Base-by-base conservation (phyloP, 257 asterid genomes). In the Solanum bulbocastanum region DNA sequence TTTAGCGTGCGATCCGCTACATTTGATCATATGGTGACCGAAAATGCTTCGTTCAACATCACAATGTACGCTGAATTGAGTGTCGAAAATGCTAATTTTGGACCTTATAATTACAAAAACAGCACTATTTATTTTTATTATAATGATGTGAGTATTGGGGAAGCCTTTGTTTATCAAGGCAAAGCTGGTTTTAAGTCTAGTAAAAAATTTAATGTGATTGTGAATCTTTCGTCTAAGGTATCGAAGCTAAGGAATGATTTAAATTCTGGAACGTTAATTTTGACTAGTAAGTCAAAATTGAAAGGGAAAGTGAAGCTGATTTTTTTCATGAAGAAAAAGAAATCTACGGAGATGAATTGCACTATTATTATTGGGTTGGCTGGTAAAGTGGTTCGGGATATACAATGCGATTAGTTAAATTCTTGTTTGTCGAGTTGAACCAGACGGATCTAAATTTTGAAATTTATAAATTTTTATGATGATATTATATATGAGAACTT, bases 41-140 rank as follows among this genome's bases (percentile, higher is more conserved):
- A 87, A 30, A 83, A 22, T 12, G 84, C 91, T n/a, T 69, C 88
- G 11, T 88, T 93, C 42, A 56, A 52, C 49, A 68, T 87, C 3
- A 88, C 66, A 75, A 40, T 94, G 90, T 88, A 75, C 75, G 90
- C 89, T 25, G 87, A 81, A 32, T 40, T 94, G 30, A 58, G 90
- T 11, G 44, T 94, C n/a, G 90, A 87, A 89, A 94, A 94, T 90
- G 3, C 84, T 3, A 94, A 94, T 56, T 94, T 94, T 68, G 94
- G 96, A 2, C 88, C 76, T 4, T 93, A 82, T 82, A 88, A 84
- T 84, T 94, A 85, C 89, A 69, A 83, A 18, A 73, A 71, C 79
- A 68, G 88, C 35, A 87, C 68, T 10, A 72, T 92, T 49, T 84
- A 11, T 27, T 91, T 93, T 90, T 84, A n/a, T 37, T 90, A 92